These are phyloP conservation scores for Wallacemonas collosoma DNA, from an alignment of 208 protist genomes.

Conservation along the genomic window DNA sequence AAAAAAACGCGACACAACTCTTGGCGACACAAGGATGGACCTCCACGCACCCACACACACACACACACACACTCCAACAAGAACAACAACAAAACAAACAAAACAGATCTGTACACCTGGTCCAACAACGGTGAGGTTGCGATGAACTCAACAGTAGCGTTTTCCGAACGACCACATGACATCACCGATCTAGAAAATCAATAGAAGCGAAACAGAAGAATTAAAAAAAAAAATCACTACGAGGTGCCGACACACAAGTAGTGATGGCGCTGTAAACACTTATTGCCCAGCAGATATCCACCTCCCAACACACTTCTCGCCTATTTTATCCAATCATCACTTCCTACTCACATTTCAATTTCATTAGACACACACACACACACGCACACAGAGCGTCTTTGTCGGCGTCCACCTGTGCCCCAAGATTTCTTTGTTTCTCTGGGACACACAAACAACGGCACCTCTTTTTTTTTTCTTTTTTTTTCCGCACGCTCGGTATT, in stretches of 20 bases:
- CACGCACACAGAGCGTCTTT: background rate
- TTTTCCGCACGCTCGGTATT: background rate
- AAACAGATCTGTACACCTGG: background rate
- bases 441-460: background rate
- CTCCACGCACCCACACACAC: background rate
- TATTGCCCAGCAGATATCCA: too few species aligned
- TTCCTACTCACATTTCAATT: conserved; percentile 1
- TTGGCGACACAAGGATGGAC: too few species aligned
- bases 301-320: background rate
- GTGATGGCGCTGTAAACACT: too few species aligned
- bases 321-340: conserved; percentile 2
- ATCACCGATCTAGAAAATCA: too few species aligned
- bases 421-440: background rate
- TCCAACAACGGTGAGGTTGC: background rate
- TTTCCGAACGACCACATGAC: too few species aligned
- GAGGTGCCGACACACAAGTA: too few species aligned
- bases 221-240: background rate
- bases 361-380: background rate
- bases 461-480: background rate
- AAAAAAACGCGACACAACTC: background rate
- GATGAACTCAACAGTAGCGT: too few species aligned
- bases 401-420: too few species aligned
- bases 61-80: background rate
- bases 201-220: too few species aligned
- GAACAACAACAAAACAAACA: background rate